A percentile compares a stretch with the other conserved stretches of the same genome.
phyloP scores from a whole-genome alignment of 768 basidiomycete genomes.

The Podaxis rugospora region DNA sequence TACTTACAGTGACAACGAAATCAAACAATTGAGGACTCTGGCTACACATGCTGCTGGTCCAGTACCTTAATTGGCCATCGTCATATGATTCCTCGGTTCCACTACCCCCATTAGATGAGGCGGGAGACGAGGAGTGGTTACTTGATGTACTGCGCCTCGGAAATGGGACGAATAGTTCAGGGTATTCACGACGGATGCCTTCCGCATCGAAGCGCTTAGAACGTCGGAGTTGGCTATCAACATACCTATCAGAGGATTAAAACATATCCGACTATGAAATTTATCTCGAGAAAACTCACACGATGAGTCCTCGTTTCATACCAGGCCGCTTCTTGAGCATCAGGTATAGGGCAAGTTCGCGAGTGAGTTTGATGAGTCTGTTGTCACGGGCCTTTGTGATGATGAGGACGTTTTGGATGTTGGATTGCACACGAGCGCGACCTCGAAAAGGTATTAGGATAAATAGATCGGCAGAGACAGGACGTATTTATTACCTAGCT shows the following conservation, averaged over 20 bases:
- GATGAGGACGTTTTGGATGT: conserved; percentile 90
- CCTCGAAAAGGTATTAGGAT: conserved; percentile 43
- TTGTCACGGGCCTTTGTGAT: conserved; percentile 99
- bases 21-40: conserved; percentile 90
- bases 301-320: conserved; percentile 73
- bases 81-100: conserved; percentile 41
- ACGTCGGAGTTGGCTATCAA: conserved; percentile 83
- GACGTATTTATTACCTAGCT: conserved; percentile 59
- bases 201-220: conserved; percentile 94
- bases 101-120: conserved; percentile 31
- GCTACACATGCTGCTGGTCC: conserved; percentile 96
- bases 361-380: conserved; percentile 89
- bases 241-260: conserved; percentile 57
- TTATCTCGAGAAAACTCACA: conserved; percentile 43
- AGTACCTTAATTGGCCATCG: conserved; percentile 93
- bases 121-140: conserved; percentile 54
- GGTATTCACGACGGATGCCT: conserved; percentile 81
- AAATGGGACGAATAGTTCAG: conserved; percentile 81
- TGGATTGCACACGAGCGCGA: conserved; percentile 84
- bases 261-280: not conserved
- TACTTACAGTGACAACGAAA: conserved; percentile 90
- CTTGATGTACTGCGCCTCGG: conserved; percentile 73
- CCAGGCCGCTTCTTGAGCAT: conserved; percentile 81
- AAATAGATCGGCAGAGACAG: not conserved
- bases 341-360: conserved; percentile 90